Conservation (phyloP, 148 eudicot species). For the Silene conica region DNA sequence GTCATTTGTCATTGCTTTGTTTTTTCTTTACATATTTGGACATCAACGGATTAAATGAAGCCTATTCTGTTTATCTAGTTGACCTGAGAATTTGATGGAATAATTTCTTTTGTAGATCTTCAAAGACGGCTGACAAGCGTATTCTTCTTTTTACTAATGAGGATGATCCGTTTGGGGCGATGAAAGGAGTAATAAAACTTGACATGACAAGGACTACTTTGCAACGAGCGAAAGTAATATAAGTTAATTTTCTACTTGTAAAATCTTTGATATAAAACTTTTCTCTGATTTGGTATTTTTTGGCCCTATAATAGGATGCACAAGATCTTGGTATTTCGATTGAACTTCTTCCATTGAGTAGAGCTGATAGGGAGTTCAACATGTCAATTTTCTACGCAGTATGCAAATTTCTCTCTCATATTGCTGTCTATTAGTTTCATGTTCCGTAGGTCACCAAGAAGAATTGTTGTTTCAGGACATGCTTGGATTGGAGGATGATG, state of each 20-base stretch:
- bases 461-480: conserved; percentile 51
- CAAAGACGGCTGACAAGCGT: conserved; percentile 77
- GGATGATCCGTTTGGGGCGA: conserved; percentile 89
- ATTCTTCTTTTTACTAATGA: conserved; percentile 84
- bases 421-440: conserved; percentile 11
- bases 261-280: neutral
- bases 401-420: conserved; percentile 16
- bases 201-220: conserved; percentile 93
- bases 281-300: conserved; percentile 1
- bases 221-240: conserved; percentile 82
- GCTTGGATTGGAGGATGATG: conserved; percentile 82
- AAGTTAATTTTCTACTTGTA: neutral
- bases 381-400: conserved; percentile 77
- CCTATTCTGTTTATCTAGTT: conserved; percentile 15
- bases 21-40: neutral
- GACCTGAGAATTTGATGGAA: conserved; percentile 7
- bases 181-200: conserved; percentile 71
- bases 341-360: conserved; percentile 79
- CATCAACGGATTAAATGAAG: neutral
- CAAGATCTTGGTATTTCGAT: conserved; percentile 94
- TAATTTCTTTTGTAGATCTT: conserved; percentile 46
- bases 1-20: conserved; percentile 8
- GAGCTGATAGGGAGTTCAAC: conserved; percentile 61
- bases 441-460: conserved; percentile 11
- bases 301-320: conserved; percentile 63